phyloP scores from a whole-genome alignment of 305 asterid genomes.

The Andrographis paniculata region DNA sequence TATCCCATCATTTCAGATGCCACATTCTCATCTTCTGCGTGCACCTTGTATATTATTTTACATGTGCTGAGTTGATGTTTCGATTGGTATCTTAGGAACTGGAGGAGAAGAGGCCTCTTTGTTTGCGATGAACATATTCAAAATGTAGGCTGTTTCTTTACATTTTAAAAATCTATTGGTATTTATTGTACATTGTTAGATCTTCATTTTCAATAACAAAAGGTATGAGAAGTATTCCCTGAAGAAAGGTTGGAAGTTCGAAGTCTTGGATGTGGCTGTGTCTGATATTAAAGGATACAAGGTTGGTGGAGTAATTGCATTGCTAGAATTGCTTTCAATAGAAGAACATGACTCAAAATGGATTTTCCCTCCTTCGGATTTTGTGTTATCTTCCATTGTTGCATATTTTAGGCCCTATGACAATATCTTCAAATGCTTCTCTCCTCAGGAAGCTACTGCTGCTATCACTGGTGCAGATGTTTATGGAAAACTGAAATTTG shows the following conservation, averaged over 20 bases:
- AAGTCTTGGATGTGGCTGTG: slow-evolving; percentile 64
- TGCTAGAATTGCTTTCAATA: too few species aligned
- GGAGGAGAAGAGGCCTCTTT: slow-evolving; percentile 97
- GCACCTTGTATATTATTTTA: slow-evolving; percentile 5
- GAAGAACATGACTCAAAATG: background rate
- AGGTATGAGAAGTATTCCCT: slow-evolving; percentile 87
- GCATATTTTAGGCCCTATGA: slow-evolving; percentile 11
- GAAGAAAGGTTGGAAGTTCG: slow-evolving; percentile 89
- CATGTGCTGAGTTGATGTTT: background rate
- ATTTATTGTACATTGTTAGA: slow-evolving; percentile 1
- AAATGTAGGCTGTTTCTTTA: slow-evolving; percentile 39
- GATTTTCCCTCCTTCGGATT: slow-evolving; percentile 1
- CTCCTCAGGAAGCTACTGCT: slow-evolving; percentile 82
- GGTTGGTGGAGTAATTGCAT: slow-evolving; percentile 46
- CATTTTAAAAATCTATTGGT: background rate
- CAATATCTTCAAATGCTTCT: slow-evolving; percentile 12
- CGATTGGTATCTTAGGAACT: slow-evolving; percentile 42
- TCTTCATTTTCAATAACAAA: slow-evolving; percentile 16
- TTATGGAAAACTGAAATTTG: slow-evolving; percentile 90
- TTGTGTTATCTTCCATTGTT: background rate
- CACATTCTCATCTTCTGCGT: background rate
- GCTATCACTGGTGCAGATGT: slow-evolving; percentile 85
- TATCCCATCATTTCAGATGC: slow-evolving; percentile 9
- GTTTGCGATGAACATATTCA: slow-evolving; percentile 94
- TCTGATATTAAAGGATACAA: slow-evolving; percentile 85